These are phyloP conservation scores for Penicillium crystallinum DNA, from an alignment of 495 filamentous ascomycete species.

Conservation along the genomic window DNA sequence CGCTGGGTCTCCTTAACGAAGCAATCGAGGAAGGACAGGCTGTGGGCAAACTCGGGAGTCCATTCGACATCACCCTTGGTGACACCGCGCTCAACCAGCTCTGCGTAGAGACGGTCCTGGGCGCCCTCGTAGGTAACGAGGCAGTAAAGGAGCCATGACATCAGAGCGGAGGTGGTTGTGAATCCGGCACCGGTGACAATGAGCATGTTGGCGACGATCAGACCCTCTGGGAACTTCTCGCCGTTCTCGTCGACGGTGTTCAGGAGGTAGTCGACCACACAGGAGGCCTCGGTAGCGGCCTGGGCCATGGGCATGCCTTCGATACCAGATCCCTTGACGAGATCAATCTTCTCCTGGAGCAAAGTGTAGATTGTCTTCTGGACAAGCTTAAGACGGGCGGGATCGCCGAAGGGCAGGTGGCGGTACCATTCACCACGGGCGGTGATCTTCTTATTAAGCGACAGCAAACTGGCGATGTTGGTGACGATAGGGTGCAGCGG, in stretches of 20 bases:
- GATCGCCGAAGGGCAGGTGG: constrained; percentile 48
- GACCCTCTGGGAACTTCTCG: constrained; percentile 39
- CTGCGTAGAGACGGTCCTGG: constrained; percentile 48
- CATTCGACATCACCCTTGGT: constrained; percentile 18
- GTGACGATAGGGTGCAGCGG: constrained; percentile 34
- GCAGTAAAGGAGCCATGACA: constrained; percentile 52
- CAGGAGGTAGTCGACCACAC: constrained; percentile 44
- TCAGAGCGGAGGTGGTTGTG: constrained; percentile 46
- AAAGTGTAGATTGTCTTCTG: constrained; percentile 20
- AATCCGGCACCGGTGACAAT: constrained; percentile 50
- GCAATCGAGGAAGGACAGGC: constrained; percentile 45
- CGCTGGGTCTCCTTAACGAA: constrained; percentile 56
- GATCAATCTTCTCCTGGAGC: constrained; percentile 22
- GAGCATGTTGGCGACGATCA: constrained; percentile 29
- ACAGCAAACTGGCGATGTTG: constrained; percentile 33
- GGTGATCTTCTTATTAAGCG: constrained; percentile 49
- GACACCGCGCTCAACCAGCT: constrained; percentile 44
- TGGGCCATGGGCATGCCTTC: constrained; percentile 40
- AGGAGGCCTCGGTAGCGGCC: constrained; percentile 41
- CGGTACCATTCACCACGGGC: constrained; percentile 44
- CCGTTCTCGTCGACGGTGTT: constrained; percentile 47
- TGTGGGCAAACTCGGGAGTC: constrained; percentile 37
- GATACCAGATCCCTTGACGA: constrained; percentile 13
- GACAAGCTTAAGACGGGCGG: constrained; percentile 29
- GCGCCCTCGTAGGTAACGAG: constrained; percentile 45